Evolutionary conservation across 495 filamentous ascomycete species (phyloP), one percentile per base, ranked within the genome.

Genomic region (Penicillium longicatenatum): DNA sequence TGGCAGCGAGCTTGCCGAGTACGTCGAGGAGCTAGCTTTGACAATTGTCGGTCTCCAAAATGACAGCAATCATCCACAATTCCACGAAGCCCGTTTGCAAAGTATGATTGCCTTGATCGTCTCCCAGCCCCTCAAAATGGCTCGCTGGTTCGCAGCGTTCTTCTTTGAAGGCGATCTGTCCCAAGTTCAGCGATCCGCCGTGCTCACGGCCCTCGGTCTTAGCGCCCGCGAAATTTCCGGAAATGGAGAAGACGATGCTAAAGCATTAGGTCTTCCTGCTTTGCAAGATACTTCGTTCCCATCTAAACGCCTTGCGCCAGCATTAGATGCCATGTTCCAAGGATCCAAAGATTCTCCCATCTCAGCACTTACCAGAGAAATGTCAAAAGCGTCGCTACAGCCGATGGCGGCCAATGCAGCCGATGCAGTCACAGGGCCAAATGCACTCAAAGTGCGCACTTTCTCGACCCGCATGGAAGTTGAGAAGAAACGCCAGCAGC

Each of bases 141-240:
- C 86, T 2, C 86, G 81, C 35, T 93, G 91, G 87, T 90, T 96
- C 55, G 82, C 89, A 1, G 86, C 85, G 53, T 86, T 89, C 0
- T 96, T 93, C 73, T 98, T 96, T 67, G 88, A 89, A 39, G 95
- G 92, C 10, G 95, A 98, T 61, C 90, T 93, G 63, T 96, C 92
- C 0, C 77, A 97, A 46, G 81, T 84, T 0, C 93, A 98, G 64
- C 82, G 94, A 33, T 88, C 87, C 11, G 84, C 88, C 0, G 79
- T 97, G 37, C 86, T 98, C 37, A 89, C 88, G 50, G 85, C 88
- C 6, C 75, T 98, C 17, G 93, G 93, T 14, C 75, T 99, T 0
- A 83, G 86, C 46, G 91, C 90, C n/a, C 83, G 94, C 43, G 94
- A 98, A 70, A 71, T 99, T 2, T 92, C 90, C 0, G 93, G 94